Evolutionary conservation across 176 grass and related monocot genomes (phyloP).

Genomic region (Miscanthus lutarioriparius): DNA sequence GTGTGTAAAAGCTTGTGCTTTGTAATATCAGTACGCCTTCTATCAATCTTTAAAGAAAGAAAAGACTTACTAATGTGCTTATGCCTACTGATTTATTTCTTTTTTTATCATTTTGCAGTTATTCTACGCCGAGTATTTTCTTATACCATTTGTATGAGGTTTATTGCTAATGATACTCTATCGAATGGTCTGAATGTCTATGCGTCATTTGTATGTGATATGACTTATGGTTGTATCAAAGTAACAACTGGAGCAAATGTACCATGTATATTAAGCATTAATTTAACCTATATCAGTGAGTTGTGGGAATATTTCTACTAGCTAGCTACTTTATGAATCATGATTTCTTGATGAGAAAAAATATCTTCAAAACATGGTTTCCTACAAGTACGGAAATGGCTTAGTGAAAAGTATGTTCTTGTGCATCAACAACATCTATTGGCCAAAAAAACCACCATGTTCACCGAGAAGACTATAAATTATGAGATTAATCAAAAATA

Average conservation of each 20-base stretch:
- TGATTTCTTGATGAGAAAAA: no score
- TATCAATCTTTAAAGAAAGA: not conserved
- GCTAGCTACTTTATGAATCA: no score
- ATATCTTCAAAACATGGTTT: no score
- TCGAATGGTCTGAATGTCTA: not conserved
- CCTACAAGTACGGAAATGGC: no score
- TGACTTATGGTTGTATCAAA: not conserved
- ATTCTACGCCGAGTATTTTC: slow-evolving; percentile 81
- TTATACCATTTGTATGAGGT: slow-evolving; percentile 61
- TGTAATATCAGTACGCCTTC: not conserved
- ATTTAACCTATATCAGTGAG: not conserved
- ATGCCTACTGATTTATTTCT: slow-evolving; percentile 1
- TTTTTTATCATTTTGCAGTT: slow-evolving; percentile 48
- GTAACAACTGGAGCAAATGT: not conserved
- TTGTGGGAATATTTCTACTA: no score
- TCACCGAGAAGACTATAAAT: no score
- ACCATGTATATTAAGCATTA: not conserved
- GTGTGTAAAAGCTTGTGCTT: slow-evolving; percentile 13
- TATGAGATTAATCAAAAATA: no score
- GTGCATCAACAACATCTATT: no score
- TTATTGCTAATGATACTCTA: not conserved
- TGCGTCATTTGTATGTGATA: not conserved
- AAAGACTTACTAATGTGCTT: not conserved
- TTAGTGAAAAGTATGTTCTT: no score
- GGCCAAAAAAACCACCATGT: no score